These are phyloP conservation scores for Yamadazyma sp. DNA, from an alignment of 1,139 yeast species.

Conservation along the genomic window DNA sequence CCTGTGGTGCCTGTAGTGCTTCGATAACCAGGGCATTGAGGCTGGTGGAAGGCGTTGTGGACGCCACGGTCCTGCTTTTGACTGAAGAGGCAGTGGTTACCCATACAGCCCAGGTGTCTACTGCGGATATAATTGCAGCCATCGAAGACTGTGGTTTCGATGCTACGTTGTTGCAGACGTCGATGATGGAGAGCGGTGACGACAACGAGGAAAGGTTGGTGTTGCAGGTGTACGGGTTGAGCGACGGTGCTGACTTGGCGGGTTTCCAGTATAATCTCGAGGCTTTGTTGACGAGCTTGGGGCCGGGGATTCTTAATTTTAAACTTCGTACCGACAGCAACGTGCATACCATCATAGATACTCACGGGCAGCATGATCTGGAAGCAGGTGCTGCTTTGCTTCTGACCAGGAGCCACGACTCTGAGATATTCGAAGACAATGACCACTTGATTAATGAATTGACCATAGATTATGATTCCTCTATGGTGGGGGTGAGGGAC, in stretches of 20 bases:
- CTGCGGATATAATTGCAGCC: conserved; percentile 39
- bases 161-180: conserved; percentile 34
- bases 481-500: conserved; percentile 54
- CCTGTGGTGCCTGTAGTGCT: conserved; percentile 45
- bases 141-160: conserved; percentile 82
- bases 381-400: conserved; percentile 8
- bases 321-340: conserved; percentile 19
- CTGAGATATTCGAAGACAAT: conserved; percentile 12
- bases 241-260: conserved; percentile 25
- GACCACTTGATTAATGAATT: conserved; percentile 32
- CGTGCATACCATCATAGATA: conserved; percentile 4
- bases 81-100: conserved; percentile 69
- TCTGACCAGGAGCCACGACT: conserved; percentile 7
- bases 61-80: conserved; percentile 63
- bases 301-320: conserved; percentile 28
- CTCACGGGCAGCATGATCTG: conserved; percentile 5
- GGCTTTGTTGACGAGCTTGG: conserved; percentile 33
- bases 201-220: conserved; percentile 27
- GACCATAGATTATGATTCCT: conserved; percentile 43
- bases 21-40: conserved; percentile 33
- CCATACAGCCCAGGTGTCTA: conserved; percentile 35
- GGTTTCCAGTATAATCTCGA: conserved; percentile 41
- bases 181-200: conserved; percentile 3
- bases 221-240: conserved; percentile 36
- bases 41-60: conserved; percentile 41